phyloP scores from a whole-genome alignment of 176 grass and related monocot genomes.

The Oropetium thomaeum region DNA sequence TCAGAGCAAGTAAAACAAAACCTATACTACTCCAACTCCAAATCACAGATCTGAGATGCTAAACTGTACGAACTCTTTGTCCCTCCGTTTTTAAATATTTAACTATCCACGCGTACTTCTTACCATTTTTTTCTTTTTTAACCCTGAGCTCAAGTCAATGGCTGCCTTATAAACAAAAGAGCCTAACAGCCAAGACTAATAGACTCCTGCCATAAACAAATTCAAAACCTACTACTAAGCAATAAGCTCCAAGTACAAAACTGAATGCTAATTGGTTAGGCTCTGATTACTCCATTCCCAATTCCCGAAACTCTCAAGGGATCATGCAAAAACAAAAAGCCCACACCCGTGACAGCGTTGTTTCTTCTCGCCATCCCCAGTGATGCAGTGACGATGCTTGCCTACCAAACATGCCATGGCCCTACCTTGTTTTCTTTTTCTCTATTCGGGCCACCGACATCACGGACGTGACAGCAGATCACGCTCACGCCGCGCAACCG shows the following conservation, averaged over 20 bases:
- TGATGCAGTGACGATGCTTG: too few relatives aligned
- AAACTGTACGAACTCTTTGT: background rate
- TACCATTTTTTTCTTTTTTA: conserved; percentile 19
- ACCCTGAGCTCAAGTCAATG: conserved; percentile 42
- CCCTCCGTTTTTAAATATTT: background rate
- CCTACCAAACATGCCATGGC: conserved; percentile 46
- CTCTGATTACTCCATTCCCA: conserved; percentile 11
- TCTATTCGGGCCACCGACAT: conserved; percentile 62
- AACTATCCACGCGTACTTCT: conserved; percentile 4
- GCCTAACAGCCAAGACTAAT: background rate
- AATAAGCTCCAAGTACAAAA: too few relatives aligned
- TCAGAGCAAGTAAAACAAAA: background rate
- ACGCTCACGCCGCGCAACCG: conserved; percentile 31
- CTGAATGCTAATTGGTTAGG: conserved; percentile 24
- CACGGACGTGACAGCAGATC: conserved; percentile 37
- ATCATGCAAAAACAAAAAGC: conserved; percentile 4
- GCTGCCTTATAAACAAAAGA: conserved; percentile 11
- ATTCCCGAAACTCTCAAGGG: conserved; percentile 7
- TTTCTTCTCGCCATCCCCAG: conserved; percentile 26
- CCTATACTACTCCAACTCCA: background rate
- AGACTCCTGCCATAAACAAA: conserved; percentile 18
- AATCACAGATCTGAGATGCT: conserved; percentile 41
- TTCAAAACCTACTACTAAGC: conserved; percentile 4
- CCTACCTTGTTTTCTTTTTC: conserved; percentile 34
- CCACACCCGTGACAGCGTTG: conserved; percentile 19